Percentiles rank a stretch among this genome's conserved stretches.
Evolutionary conservation across 2,329 filamentous ascomycete genomes (phyloP).

Genomic region (Biscogniauxia sp.): DNA sequence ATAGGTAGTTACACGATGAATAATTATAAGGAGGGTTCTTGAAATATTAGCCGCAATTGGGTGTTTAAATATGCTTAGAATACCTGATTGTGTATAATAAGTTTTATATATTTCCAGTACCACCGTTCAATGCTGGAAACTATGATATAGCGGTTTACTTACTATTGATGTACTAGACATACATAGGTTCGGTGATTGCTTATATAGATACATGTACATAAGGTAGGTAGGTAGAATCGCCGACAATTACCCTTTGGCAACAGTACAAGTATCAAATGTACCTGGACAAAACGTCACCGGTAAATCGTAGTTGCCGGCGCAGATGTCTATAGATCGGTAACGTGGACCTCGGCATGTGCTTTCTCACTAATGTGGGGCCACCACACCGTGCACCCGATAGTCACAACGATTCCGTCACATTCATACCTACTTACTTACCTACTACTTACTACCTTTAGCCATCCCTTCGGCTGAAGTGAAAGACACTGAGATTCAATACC

Average conservation of each 20-base stretch:
- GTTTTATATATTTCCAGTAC: no score
- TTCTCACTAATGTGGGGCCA: slow-evolving; percentile 6
- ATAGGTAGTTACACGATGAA: no score
- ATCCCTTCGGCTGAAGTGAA: slow-evolving; percentile 15
- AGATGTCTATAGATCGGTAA: slow-evolving; percentile 1
- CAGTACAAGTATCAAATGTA: background rate
- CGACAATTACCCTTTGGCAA: background rate
- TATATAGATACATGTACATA: no score
- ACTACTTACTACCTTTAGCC: background rate
- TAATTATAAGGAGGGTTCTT: no score
- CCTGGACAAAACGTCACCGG: background rate
- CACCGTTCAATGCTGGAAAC: no score
- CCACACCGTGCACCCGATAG: background rate
- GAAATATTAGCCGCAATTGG: no score
- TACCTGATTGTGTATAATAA: no score
- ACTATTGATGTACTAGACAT: no score
- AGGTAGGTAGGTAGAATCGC: background rate
- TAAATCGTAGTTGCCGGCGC: slow-evolving; percentile 16
- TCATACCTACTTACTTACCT: no score
- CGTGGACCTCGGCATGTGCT: slow-evolving; percentile 24
- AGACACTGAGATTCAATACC: slow-evolving; percentile 6
- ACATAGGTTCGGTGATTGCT: no score
- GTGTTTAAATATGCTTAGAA: no score
- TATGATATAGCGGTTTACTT: no score
- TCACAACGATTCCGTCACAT: slow-evolving; percentile 13